Percentiles rank a stretch among this genome's conserved stretches.
Conservation (phyloP, 495 filamentous ascomycete genomes). For the Trichoderma virens region DNA sequence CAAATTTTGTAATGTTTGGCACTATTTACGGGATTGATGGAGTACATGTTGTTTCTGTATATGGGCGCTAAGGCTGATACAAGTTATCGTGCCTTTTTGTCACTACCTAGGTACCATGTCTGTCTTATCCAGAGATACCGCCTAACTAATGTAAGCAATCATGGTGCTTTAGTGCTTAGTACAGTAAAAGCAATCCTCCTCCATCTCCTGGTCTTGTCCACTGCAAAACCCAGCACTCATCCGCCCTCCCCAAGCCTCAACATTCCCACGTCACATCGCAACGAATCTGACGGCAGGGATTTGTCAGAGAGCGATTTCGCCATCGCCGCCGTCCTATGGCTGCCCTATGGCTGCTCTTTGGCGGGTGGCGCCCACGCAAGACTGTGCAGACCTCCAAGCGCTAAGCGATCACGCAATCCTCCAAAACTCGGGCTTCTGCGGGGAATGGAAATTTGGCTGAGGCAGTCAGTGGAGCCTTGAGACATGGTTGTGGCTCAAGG, state of each 20-base stretch:
- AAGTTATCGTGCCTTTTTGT: no score
- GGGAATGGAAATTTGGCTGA: conserved; percentile 6
- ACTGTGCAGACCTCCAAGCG: conserved; percentile 4
- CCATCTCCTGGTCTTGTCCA: no score
- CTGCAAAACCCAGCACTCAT: not conserved
- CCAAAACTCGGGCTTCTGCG: conserved; percentile 6
- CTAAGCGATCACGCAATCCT: conserved; percentile 9
- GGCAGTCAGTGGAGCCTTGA: conserved; percentile 2
- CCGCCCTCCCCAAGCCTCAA: not conserved
- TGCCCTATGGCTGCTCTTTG: conserved; percentile 1
- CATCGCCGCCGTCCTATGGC: not conserved
- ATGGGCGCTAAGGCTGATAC: no score
- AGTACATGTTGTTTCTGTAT: no score
- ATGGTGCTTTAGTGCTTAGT: no score
- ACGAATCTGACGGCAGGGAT: conserved; percentile 7
- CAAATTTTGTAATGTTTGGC: no score
- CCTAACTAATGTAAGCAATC: no score
- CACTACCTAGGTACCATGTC: no score
- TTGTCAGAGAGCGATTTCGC: conserved; percentile 9
- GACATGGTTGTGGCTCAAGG: not conserved
- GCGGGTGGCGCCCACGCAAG: conserved; percentile 7
- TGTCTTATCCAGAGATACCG: no score
- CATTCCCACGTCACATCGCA: not conserved
- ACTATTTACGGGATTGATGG: no score
- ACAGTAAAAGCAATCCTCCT: no score